Base-by-base conservation (phyloP, 306 rosid species). In the Canavalia ensiformis region DNA sequence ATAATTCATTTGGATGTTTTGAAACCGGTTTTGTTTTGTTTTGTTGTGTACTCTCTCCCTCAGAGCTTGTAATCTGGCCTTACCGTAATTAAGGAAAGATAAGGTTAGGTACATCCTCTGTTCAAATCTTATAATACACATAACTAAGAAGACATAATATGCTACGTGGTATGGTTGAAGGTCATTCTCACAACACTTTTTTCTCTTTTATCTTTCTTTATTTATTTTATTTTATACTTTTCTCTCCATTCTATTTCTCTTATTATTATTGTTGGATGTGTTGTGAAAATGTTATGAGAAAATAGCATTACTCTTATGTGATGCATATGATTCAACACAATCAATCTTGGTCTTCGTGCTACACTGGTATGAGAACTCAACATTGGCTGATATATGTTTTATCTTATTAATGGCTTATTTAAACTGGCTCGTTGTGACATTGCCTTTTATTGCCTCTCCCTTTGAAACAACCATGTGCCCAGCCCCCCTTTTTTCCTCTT, bases 361-460 rank as follows among this genome's bases (percentile, higher is more conserved):
- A 35, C 6, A 25, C 1, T 33, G 35, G 29, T 62, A 34, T 56
- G 13, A 34, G 68, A 46, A 8, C 49, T 62, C 80, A 47, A 18
- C 29, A 18, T 49, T 62, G 6, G 73, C 51, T 33, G 63, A 66
- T 50, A 63, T 49, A 8, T 6, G 52, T 50, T 75, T 58, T 45
- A 45, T 59, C 59, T 18, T 65, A 49, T 73, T 55, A 54, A 55
- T 30, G 30, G 51, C 63, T 54, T 25, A 25, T 56, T 34, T 55
- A 62, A 72, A 65, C n/a, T 39, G 57, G 74, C 6, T 63, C 25
- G 63, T 25, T 12, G 11, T 54, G 76, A 11, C 76, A 74, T 66
- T 6, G 49, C 57, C 84, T 72, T 65, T 65, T 64, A 18, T 66
- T 75, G 80, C 76, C 81, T 45, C 71, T 46, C 81, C 35, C 67